Evolutionary conservation across 2,329 filamentous ascomycete species (phyloP).

Genomic region (Dendrostoma leiphaemia): DNA sequence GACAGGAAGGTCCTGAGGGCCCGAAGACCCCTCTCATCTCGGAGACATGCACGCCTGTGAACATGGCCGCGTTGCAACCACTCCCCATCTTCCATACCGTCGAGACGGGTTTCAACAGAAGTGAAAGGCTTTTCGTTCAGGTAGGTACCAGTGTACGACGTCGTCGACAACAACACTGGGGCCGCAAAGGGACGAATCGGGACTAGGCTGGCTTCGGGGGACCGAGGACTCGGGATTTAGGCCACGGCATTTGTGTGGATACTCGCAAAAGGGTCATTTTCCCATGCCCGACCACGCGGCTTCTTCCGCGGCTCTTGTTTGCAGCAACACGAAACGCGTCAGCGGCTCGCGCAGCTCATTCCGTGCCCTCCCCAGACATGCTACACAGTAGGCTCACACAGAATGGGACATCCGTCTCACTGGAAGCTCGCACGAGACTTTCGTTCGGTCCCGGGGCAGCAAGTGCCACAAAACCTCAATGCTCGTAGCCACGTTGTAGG

Average conservation of each 20-base stretch:
- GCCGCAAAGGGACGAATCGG: background rate
- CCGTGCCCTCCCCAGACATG: no score
- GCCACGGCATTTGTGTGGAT: constrained; percentile 9
- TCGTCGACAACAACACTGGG: background rate
- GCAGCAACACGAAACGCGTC: constrained; percentile 8
- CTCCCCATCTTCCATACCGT: background rate
- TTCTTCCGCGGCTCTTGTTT: no score
- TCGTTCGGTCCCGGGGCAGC: background rate
- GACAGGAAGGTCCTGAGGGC: background rate
- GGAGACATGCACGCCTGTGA: background rate
- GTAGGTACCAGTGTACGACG: background rate
- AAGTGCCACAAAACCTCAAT: background rate
- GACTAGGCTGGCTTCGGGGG: constrained; percentile 10
- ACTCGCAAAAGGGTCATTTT: constrained; percentile 3
- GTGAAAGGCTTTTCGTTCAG: no score
- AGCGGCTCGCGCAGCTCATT: background rate
- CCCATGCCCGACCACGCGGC: background rate
- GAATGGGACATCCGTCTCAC: no score
- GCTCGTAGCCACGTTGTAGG: background rate
- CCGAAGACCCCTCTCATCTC: background rate
- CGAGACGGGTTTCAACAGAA: background rate
- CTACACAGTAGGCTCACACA: no score
- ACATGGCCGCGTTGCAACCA: background rate
- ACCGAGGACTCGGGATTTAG: constrained; percentile 18
- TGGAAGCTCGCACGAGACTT: background rate